These are phyloP conservation scores for Tylopilus rubrobrunneus DNA, from an alignment of 768 basidiomycete species.

Conservation along the genomic window DNA sequence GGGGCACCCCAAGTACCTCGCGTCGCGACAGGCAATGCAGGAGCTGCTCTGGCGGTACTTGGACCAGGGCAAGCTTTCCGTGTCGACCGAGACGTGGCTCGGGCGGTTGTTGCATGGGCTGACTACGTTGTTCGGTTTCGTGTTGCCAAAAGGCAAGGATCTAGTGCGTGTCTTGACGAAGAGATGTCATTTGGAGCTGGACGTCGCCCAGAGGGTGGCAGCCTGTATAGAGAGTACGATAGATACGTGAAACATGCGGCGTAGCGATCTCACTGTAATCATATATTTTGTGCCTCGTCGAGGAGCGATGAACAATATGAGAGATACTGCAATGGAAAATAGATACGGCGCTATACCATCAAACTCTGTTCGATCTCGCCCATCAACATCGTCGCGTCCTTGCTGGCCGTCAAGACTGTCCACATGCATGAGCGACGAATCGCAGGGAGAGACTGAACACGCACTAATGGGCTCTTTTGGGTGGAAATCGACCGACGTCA, in stretches of 20 bases:
- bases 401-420: slow-evolving; percentile 85
- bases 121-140: slow-evolving; percentile 14
- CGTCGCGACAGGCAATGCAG: slow-evolving; percentile 19
- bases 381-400: slow-evolving; percentile 87
- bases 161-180: slow-evolving; percentile 21
- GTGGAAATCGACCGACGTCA: slow-evolving; percentile 94
- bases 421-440: slow-evolving; percentile 2
- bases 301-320: background rate
- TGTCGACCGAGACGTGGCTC: slow-evolving; percentile 23
- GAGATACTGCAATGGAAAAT: background rate
- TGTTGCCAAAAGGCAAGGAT: slow-evolving; percentile 18
- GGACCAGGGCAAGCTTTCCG: slow-evolving; percentile 23
- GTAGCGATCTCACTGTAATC: background rate
- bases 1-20: slow-evolving; percentile 18
- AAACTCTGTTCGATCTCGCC: slow-evolving; percentile 81
- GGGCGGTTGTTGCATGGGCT: slow-evolving; percentile 16
- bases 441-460: slow-evolving; percentile 28
- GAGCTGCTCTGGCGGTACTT: slow-evolving; percentile 20
- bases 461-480: slow-evolving; percentile 92
- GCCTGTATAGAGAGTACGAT: slow-evolving; percentile 16
- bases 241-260: slow-evolving; percentile 2
- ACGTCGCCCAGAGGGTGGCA: slow-evolving; percentile 24
- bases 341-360: slow-evolving; percentile 32
- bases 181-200: slow-evolving; percentile 21
- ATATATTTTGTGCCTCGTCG: background rate